These are phyloP conservation scores for Tolypocladium capitatum DNA, from an alignment of 2,329 filamentous ascomycete genomes.

Conservation along the genomic window DNA sequence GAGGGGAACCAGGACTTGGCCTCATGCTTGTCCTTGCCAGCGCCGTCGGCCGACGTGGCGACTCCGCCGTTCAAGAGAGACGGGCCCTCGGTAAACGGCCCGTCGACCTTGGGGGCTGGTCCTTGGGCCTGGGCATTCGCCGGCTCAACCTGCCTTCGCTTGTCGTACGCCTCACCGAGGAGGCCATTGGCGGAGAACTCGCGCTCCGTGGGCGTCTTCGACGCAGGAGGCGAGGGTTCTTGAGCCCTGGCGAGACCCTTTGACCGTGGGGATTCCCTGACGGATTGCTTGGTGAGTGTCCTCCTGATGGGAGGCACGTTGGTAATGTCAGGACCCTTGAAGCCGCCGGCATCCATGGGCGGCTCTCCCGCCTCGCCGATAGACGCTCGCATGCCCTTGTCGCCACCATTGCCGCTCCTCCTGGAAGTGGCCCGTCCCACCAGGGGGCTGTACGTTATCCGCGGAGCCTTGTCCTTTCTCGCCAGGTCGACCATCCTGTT, in stretches of 20 bases:
- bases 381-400: slow-evolving; percentile 28
- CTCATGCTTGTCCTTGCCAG: slow-evolving; percentile 10
- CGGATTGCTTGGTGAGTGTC: not conserved
- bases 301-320: not conserved
- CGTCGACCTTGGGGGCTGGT: slow-evolving; percentile 17
- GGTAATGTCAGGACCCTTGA: slow-evolving; percentile 5
- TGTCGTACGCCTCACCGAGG: slow-evolving; percentile 35
- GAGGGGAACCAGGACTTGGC: slow-evolving; percentile 23
- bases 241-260: not conserved
- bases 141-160: slow-evolving; percentile 26
- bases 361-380: slow-evolving; percentile 4
- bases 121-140: slow-evolving; percentile 17
- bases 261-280: not conserved
- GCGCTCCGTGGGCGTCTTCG: slow-evolving; percentile 10
- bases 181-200: slow-evolving; percentile 39
- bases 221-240: not conserved
- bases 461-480: slow-evolving; percentile 13
- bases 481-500: slow-evolving; percentile 48
- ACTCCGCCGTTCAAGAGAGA: slow-evolving; percentile 37
- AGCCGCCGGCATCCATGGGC: slow-evolving; percentile 7
- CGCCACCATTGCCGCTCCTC: slow-evolving; percentile 2
- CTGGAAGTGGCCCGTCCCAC: not conserved
- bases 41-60: slow-evolving; percentile 8
- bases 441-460: slow-evolving; percentile 2
- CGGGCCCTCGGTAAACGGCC: slow-evolving; percentile 41